Conservation (phyloP, 306 rosid species). For the Cicer judaicum region DNA sequence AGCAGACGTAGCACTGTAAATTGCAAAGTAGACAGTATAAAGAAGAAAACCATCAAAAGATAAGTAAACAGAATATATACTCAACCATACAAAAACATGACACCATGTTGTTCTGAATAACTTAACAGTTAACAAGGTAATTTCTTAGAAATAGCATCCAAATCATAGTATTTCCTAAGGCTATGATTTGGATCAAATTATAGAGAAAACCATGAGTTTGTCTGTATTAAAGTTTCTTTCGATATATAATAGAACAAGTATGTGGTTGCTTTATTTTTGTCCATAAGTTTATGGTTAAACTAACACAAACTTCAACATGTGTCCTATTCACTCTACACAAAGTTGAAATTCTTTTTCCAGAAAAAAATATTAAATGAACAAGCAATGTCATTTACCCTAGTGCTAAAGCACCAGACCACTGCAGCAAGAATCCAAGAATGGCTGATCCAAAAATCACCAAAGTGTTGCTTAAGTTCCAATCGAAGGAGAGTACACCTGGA, state of each 20-base stretch:
- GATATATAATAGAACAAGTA: background rate
- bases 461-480: slow-evolving; percentile 71
- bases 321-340: background rate
- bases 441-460: slow-evolving; percentile 72
- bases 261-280: background rate
- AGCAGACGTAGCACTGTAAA: slow-evolving; percentile 90
- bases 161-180: background rate
- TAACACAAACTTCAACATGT: background rate
- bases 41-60: slow-evolving; percentile 11
- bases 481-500: slow-evolving; percentile 70
- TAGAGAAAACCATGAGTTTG: background rate
- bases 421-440: slow-evolving; percentile 86
- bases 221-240: background rate
- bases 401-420: slow-evolving; percentile 93
- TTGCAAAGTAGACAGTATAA: slow-evolving; percentile 15
- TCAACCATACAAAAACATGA: slow-evolving; percentile 9
- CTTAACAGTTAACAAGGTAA: background rate
- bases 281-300: background rate
- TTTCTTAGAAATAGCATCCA: background rate
- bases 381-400: slow-evolving; percentile 64
- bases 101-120: slow-evolving; percentile 5
- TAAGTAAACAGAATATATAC: background rate
- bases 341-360: slow-evolving; percentile 15
- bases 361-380: background rate
- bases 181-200: background rate